Evolutionary conservation across 139 green algal species (phyloP).

Genomic region (Chlorella vulgaris): DNA sequence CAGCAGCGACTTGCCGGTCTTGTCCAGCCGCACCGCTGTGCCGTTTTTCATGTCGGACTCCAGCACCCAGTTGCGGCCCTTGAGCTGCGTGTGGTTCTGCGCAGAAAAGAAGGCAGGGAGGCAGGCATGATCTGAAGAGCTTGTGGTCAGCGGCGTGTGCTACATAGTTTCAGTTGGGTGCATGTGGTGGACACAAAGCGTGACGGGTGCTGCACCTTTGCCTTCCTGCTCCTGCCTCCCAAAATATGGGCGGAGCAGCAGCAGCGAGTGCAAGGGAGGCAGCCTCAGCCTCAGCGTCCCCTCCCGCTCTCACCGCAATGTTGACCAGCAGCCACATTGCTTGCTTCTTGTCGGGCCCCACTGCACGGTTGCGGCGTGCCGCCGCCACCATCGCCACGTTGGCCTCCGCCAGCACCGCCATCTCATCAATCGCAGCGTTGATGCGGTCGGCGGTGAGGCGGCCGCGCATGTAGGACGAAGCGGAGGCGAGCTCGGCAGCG

Average conservation of each 20-base stretch:
- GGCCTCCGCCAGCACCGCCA: slow-evolving; percentile 55
- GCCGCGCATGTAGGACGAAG: slow-evolving; percentile 71
- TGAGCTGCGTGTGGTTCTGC: slow-evolving; percentile 63
- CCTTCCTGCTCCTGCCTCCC: too few relatives aligned
- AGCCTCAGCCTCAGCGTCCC: too few relatives aligned
- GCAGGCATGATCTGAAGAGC: neutral
- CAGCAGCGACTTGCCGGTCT: slow-evolving; percentile 74
- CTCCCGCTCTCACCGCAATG: neutral
- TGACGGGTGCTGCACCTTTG: too few relatives aligned
- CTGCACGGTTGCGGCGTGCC: slow-evolving; percentile 43
- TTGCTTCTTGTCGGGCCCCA: slow-evolving; percentile 63
- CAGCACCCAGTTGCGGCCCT: slow-evolving; percentile 64
- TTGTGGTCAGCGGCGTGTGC: neutral
- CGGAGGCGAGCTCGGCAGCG: slow-evolving; percentile 57
- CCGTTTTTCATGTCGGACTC: slow-evolving; percentile 72
- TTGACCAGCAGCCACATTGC: slow-evolving; percentile 26
- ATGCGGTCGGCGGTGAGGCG: slow-evolving; percentile 73
- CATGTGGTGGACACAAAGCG: too few relatives aligned
- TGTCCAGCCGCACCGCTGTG: slow-evolving; percentile 62
- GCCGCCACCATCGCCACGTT: slow-evolving; percentile 53
- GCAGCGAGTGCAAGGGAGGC: too few relatives aligned
- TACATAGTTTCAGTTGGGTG: too few relatives aligned
- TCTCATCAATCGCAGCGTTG: slow-evolving; percentile 78
- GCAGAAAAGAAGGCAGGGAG: neutral
- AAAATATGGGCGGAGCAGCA: too few relatives aligned